phyloP scores from a whole-genome alignment of 495 filamentous ascomycete species.

The Xylaria flabelliformis region DNA sequence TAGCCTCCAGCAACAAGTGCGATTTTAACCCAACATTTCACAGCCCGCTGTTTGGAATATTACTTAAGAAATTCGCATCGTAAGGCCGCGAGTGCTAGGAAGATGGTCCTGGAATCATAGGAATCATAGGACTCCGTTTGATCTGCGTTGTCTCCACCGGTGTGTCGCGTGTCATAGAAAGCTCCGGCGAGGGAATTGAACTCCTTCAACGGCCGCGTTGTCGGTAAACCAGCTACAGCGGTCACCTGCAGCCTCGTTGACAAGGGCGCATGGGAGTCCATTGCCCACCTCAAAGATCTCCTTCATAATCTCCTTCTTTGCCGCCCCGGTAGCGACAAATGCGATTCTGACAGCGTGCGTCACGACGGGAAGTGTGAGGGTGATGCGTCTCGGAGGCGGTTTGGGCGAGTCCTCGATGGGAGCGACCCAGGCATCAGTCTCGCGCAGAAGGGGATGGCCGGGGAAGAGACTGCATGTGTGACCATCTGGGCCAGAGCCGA shows the following conservation, averaged over 20 bases:
- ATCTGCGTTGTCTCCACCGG: not conserved
- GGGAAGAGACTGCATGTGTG: constrained; percentile 98
- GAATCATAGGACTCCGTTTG: not conserved
- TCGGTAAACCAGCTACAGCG: constrained; percentile 97
- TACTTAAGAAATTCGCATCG: not conserved
- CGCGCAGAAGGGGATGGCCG: constrained; percentile 82
- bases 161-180: constrained; percentile 43
- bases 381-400: constrained; percentile 89
- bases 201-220: constrained; percentile 77
- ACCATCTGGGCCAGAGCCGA: constrained; percentile 93
- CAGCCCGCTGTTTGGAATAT: not conserved
- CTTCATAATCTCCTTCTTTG: constrained; percentile 91
- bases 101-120: not conserved
- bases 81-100: not conserved
- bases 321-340: constrained; percentile 87
- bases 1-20: not conserved
- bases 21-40: not conserved
- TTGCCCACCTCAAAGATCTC: constrained; percentile 82
- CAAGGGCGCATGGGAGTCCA: constrained; percentile 83
- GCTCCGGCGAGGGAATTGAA: constrained; percentile 73
- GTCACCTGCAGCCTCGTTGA: constrained; percentile 82
- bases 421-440: constrained; percentile 90
- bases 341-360: constrained; percentile 82
- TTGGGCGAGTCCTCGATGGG: constrained; percentile 92
- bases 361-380: constrained; percentile 87